A percentile compares a stretch with the other conserved stretches of the same genome.
These are phyloP conservation scores for Populus hybrid DNA, from an alignment of 441 rosid genomes.

Conservation along the genomic window DNA sequence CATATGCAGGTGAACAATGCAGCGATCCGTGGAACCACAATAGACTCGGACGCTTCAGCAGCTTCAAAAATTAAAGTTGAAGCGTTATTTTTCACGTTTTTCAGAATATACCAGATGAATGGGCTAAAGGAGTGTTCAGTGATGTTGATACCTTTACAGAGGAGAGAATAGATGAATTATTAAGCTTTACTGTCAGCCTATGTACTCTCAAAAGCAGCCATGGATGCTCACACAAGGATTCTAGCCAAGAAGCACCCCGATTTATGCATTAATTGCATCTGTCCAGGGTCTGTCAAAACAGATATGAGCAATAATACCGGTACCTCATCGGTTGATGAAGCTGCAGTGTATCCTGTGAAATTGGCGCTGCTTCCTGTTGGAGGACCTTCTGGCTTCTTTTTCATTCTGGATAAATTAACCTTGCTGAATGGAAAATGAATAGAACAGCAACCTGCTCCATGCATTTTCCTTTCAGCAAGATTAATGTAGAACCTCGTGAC, in stretches of 20 bases:
- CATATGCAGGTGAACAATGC: slow-evolving; percentile 54
- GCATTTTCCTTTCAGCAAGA: too few relatives aligned
- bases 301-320: slow-evolving; percentile 27
- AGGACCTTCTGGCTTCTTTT: slow-evolving; percentile 8
- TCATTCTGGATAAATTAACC: slow-evolving; percentile 4
- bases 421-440: too few relatives aligned
- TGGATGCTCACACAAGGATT: slow-evolving; percentile 30
- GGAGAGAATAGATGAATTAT: slow-evolving; percentile 30
- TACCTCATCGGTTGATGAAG: slow-evolving; percentile 28
- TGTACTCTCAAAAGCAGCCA: slow-evolving; percentile 24
- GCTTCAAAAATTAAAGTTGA: not conserved
- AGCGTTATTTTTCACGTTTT: not conserved
- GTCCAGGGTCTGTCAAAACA: slow-evolving; percentile 25
- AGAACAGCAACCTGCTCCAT: too few relatives aligned
- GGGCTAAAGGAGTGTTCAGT: not conserved
- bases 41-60: slow-evolving; percentile 13
- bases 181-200: slow-evolving; percentile 19
- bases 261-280: slow-evolving; percentile 28
- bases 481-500: too few relatives aligned
- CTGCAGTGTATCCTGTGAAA: slow-evolving; percentile 24
- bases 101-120: slow-evolving; percentile 10
- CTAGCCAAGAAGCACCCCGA: slow-evolving; percentile 22
- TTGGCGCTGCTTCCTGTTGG: not conserved
- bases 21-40: slow-evolving; percentile 37
- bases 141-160: slow-evolving; percentile 23